Percentiles rank a stretch among this genome's conserved stretches.
Evolutionary conservation across 495 filamentous ascomycete species (phyloP).

Genomic region (Aspergillus panamensis): DNA sequence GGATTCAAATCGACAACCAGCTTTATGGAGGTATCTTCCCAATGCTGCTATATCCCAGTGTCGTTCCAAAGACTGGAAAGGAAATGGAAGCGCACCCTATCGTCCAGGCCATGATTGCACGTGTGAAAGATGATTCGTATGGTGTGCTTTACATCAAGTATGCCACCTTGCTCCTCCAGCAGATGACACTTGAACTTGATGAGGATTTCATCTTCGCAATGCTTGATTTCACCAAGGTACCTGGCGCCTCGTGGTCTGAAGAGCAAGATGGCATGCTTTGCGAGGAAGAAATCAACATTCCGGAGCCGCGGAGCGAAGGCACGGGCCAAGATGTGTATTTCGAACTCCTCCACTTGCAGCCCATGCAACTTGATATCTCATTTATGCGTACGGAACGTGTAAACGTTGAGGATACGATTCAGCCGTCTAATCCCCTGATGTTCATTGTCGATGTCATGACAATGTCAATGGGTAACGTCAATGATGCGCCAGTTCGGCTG

Average conservation of each 20-base stretch:
- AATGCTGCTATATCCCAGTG: constrained; percentile 93
- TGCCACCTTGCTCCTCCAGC: constrained; percentile 85
- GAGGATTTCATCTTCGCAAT: constrained; percentile 97
- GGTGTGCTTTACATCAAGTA: constrained; percentile 99
- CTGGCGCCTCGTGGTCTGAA: constrained; percentile 88
- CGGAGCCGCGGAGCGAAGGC: constrained; percentile 82
- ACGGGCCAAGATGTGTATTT: constrained; percentile 93
- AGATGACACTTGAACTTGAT: constrained; percentile 97
- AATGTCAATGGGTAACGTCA: constrained; percentile 98
- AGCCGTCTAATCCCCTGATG: constrained; percentile 90
- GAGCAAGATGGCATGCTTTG: constrained; percentile 78
- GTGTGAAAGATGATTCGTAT: constrained; percentile 97
- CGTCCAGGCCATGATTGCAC: constrained; percentile 82
- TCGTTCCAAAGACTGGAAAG: constrained; percentile 96
- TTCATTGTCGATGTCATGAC: constrained; percentile 98
- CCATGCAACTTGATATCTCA: constrained; percentile 95
- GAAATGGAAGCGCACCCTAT: constrained; percentile 97
- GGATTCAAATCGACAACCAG: constrained; percentile 99
- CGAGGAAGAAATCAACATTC: constrained; percentile 85
- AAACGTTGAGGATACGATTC: constrained; percentile 86
- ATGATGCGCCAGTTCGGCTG: constrained; percentile 88
- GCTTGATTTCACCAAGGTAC: constrained; percentile 90
- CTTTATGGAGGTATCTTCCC: constrained; percentile 98
- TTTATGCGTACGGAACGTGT: constrained; percentile 96
- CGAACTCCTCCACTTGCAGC: constrained; percentile 92